phyloP scores from a whole-genome alignment of 108 stramenopile species.

The Conticribra weissflogii region DNA sequence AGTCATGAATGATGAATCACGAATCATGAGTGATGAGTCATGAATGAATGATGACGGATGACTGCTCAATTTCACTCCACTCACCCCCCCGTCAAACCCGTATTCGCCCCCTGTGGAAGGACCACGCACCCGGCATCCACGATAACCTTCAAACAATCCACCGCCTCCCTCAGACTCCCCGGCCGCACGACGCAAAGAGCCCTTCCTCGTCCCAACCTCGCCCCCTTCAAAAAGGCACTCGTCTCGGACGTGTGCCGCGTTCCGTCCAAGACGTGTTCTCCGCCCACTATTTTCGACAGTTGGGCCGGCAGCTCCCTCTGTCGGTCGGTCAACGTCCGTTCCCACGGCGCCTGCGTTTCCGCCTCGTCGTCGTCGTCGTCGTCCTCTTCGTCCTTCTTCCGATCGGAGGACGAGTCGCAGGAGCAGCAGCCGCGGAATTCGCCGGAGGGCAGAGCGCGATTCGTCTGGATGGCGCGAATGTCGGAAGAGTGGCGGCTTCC shows the following conservation, averaged over 20 bases:
- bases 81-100: conserved; percentile 83
- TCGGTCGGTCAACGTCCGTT: conserved; percentile 46
- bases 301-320: conserved; percentile 52
- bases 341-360: conserved; percentile 22
- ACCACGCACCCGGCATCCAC: conserved; percentile 74
- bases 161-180: conserved; percentile 55
- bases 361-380: neutral
- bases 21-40: neutral
- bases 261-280: conserved; percentile 63
- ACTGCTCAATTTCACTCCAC: neutral
- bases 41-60: neutral
- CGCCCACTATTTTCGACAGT: conserved; percentile 68
- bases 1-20: neutral
- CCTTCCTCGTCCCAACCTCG: conserved; percentile 61
- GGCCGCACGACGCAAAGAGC: conserved; percentile 79
- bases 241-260: conserved; percentile 34
- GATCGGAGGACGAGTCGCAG: too few species aligned
- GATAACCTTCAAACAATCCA: conserved; percentile 60
- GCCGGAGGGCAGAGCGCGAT: conserved; percentile 47
- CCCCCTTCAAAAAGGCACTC: conserved; percentile 68
- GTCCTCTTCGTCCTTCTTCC: too few species aligned
- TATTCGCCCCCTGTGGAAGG: conserved; percentile 72
- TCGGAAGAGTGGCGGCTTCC: conserved; percentile 32
- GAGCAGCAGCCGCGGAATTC: conserved; percentile 49
- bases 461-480: conserved; percentile 18